Evolutionary conservation across 176 grass and related monocot genomes (phyloP).

Genomic region (Tillandsia leiboldiana): DNA sequence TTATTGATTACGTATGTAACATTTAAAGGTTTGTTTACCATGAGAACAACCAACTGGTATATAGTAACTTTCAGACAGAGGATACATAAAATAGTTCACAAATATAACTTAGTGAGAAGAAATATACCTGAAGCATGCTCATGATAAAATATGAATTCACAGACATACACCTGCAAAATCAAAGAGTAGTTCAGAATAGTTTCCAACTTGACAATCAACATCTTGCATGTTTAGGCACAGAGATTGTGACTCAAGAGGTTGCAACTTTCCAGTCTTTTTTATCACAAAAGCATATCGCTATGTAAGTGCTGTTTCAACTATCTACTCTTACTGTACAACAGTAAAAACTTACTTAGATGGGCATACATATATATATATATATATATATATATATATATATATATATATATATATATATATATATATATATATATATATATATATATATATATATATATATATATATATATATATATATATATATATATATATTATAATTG

Average conservation of each 20-base stretch:
- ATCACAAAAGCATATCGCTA: too few species aligned
- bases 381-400: too few species aligned
- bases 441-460: too few species aligned
- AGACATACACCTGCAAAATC: constrained; percentile 76
- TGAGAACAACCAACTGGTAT: not conserved
- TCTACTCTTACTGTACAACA: too few species aligned
- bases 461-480: too few species aligned
- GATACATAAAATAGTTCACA: constrained; percentile 7
- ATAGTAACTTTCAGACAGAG: not conserved
- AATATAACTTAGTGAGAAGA: constrained; percentile 9
- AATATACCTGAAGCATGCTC: constrained; percentile 93
- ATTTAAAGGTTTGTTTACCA: not conserved
- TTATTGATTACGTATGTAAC: not conserved
- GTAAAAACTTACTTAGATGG: not conserved
- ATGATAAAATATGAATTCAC: constrained; percentile 86
- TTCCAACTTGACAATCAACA: not conserved
- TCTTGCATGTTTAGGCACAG: not conserved
- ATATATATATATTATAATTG: too few species aligned
- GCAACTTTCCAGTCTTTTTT: not conserved
- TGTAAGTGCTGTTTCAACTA: too few species aligned
- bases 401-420: too few species aligned
- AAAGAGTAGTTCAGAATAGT: constrained; percentile 28
- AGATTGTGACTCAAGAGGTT: not conserved
- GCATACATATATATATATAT: not conserved
- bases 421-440: too few species aligned